Evolutionary conservation across 352 stramenopile species (phyloP).

Genomic region (Pilasporangium apinafurcum): DNA sequence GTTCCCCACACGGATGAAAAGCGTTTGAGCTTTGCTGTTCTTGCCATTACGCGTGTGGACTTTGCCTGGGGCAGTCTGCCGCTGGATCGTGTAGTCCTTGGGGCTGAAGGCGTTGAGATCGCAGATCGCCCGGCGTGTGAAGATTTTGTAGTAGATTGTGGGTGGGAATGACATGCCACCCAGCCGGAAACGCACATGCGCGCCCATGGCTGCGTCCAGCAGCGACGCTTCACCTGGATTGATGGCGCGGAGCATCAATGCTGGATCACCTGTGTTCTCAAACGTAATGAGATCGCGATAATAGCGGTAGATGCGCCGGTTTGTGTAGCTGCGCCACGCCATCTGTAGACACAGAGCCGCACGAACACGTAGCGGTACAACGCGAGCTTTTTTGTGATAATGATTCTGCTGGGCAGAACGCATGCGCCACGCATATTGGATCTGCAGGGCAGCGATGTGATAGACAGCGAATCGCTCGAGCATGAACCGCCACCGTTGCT

Average conservation of each 20-base stretch:
- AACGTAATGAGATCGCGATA: conserved; percentile 81
- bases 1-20: conserved; percentile 69
- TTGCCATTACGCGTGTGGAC: conserved; percentile 12
- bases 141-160: conserved; percentile 95
- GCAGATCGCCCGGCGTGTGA: conserved; percentile 78
- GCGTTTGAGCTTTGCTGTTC: conserved; percentile 3
- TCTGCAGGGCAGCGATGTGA: conserved; percentile 81
- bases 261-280: conserved; percentile 65
- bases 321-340: conserved; percentile 69
- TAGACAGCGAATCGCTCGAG: conserved; percentile 66
- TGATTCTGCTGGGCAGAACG: conserved; percentile 43
- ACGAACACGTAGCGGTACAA: conserved; percentile 23
- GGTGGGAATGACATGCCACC: conserved; percentile 84
- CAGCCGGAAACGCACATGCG: conserved; percentile 83
- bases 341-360: conserved; percentile 50
- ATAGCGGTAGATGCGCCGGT: conserved; percentile 69
- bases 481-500: conserved; percentile 29
- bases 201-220: conserved; percentile 76
- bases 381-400: conserved; percentile 15
- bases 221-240: conserved; percentile 76
- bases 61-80: conserved; percentile 21
- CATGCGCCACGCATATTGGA: conserved; percentile 75
- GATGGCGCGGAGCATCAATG: conserved; percentile 75
- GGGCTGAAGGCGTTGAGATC: conserved; percentile 89
- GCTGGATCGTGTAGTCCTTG: conserved; percentile 76